Evolutionary conservation across 1,284 basidiomycete genomes (phyloP).

Genomic region (Austropuccinia psidii): DNA sequence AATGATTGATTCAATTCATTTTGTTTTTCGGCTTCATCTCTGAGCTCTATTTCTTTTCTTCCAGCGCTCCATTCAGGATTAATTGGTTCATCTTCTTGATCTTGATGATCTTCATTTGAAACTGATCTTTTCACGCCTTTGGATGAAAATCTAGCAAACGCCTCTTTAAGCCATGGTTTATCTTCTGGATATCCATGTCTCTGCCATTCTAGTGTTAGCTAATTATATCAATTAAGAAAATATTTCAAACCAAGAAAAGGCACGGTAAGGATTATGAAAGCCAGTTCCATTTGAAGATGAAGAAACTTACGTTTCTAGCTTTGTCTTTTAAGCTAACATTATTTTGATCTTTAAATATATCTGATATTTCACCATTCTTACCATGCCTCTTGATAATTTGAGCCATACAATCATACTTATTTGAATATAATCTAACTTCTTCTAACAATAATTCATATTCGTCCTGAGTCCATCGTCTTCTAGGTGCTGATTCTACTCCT

Average conservation of each 20-base stretch:
- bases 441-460: slow-evolving; percentile 29
- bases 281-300: neutral
- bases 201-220: slow-evolving; percentile 35
- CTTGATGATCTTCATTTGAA: no score
- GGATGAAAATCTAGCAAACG: slow-evolving; percentile 27
- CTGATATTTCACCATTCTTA: slow-evolving; percentile 12
- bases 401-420: slow-evolving; percentile 37
- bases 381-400: slow-evolving; percentile 36
- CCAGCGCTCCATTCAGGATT: no score
- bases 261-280: neutral
- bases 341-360: slow-evolving; percentile 25
- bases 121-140: slow-evolving; percentile 11
- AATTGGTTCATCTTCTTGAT: no score
- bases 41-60: no score
- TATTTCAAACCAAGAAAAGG: neutral
- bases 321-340: slow-evolving; percentile 36
- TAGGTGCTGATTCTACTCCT: slow-evolving; percentile 8
- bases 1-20: no score
- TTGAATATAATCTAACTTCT: slow-evolving; percentile 28
- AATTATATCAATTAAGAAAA: neutral
- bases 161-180: slow-evolving; percentile 30
- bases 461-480: slow-evolving; percentile 30
- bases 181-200: slow-evolving; percentile 34
- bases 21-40: no score
- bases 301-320: slow-evolving; percentile 15